Percentiles rank a stretch among this genome's conserved stretches.
Evolutionary conservation across 2,329 filamentous ascomycete genomes (phyloP).

Genomic region (Didymella pinodella): DNA sequence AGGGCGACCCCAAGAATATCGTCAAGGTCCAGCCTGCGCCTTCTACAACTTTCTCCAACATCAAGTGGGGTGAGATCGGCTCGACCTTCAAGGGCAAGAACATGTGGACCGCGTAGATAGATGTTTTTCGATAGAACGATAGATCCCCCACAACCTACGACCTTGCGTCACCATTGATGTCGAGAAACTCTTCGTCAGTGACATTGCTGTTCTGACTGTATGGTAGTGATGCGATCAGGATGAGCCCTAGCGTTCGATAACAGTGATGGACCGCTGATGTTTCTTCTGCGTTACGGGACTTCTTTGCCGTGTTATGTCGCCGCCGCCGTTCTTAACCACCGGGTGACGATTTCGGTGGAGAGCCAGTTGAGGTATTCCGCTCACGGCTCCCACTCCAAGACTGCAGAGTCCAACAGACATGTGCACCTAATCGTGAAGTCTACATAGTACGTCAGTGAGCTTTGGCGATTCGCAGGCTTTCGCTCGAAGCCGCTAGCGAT

Average conservation of each 20-base stretch:
- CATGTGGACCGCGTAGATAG: conserved; percentile 29
- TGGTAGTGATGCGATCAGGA: background rate
- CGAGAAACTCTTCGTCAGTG: background rate
- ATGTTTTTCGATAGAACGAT: background rate
- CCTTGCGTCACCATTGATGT: no score
- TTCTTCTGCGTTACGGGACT: background rate
- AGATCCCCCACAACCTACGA: background rate
- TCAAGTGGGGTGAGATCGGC: conserved; percentile 68
- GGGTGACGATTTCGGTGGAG: no score
- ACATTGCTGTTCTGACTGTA: background rate
- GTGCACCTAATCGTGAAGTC: no score
- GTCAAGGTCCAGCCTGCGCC: conserved; percentile 57
- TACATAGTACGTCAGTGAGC: no score
- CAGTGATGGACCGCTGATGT: background rate
- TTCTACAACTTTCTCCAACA: conserved; percentile 63
- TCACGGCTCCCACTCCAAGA: conserved; percentile 53
- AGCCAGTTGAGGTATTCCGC: background rate
- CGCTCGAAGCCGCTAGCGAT: no score
- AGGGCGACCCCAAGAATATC: conserved; percentile 62
- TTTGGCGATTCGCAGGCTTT: no score
- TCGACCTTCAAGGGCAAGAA: conserved; percentile 55
- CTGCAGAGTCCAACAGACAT: no score
- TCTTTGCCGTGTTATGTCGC: background rate
- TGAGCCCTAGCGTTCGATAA: background rate
- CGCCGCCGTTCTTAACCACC: no score